Evolutionary conservation across 2,329 filamentous ascomycete species (phyloP).

Genomic region (Rutstroemia sydowiana): DNA sequence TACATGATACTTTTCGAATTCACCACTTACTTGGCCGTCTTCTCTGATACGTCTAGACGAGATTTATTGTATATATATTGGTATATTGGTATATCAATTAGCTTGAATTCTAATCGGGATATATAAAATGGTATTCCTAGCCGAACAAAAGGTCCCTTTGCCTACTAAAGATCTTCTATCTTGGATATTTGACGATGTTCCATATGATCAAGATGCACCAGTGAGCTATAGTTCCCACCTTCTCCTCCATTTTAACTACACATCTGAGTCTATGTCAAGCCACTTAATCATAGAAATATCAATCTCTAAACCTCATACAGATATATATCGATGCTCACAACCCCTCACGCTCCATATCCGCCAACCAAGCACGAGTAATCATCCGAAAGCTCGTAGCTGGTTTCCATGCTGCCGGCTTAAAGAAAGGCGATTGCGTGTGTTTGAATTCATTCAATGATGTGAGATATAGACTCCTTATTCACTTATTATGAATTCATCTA

Average conservation of each 20-base stretch:
- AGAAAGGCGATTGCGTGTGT: slow-evolving; percentile 27
- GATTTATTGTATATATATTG: too few relatives aligned
- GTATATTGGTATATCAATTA: not conserved
- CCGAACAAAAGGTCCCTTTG: slow-evolving; percentile 8
- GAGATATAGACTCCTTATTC: not conserved
- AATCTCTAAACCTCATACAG: slow-evolving; percentile 13
- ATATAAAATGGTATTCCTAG: slow-evolving; percentile 6
- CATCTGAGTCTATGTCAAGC: not conserved
- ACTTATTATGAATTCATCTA: not conserved
- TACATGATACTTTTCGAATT: too few relatives aligned
- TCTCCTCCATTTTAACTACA: not conserved
- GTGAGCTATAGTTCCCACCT: slow-evolving; percentile 10
- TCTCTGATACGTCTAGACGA: too few relatives aligned
- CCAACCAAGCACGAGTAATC: slow-evolving; percentile 20
- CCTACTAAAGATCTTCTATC: slow-evolving; percentile 22
- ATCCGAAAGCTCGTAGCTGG: slow-evolving; percentile 24
- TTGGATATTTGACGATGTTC: slow-evolving; percentile 22
- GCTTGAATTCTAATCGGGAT: not conserved
- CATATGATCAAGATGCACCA: slow-evolving; percentile 21
- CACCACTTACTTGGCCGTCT: too few relatives aligned
- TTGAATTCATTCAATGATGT: slow-evolving; percentile 28
- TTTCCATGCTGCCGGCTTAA: slow-evolving; percentile 22
- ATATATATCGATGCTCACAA: slow-evolving; percentile 25
- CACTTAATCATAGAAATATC: not conserved
- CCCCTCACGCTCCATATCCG: slow-evolving; percentile 20